These are phyloP conservation scores for Podaxis sp. DNA, from an alignment of 768 basidiomycete genomes.

Conservation along the genomic window DNA sequence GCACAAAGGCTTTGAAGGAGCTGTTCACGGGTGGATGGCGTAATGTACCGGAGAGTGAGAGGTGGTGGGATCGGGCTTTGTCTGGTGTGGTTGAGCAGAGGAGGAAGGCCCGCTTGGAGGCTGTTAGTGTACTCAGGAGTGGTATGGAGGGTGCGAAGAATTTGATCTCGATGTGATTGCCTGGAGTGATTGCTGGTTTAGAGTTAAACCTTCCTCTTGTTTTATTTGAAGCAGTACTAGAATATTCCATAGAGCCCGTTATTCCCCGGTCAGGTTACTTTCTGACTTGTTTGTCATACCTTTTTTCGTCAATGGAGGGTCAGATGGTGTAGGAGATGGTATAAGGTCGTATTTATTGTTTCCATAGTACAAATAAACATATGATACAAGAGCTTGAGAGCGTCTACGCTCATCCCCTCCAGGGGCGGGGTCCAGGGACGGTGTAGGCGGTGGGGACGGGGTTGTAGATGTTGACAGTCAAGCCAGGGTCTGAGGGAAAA, in stretches of 20 bases:
- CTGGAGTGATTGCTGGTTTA: neutral
- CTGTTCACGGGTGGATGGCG: conserved; percentile 64
- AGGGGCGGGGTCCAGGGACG: conserved; percentile 23
- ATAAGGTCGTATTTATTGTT: neutral
- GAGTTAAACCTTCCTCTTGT: neutral
- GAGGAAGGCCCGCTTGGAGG: conserved; percentile 32
- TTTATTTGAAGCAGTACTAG: neutral
- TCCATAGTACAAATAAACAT: neutral
- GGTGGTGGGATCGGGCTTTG: conserved; percentile 72
- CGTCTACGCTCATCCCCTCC: conserved; percentile 16
- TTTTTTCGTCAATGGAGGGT: neutral
- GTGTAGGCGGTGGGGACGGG: conserved; percentile 28
- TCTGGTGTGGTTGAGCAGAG: conserved; percentile 44
- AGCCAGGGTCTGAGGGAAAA: conserved; percentile 23
- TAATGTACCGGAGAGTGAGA: conserved; percentile 51
- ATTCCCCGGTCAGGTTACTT: neutral
- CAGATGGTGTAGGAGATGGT: neutral
- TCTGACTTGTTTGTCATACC: neutral
- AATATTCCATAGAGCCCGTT: neutral
- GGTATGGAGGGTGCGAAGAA: conserved; percentile 36
- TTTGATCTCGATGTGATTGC: conserved; percentile 8
- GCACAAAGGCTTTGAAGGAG: conserved; percentile 37
- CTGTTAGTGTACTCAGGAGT: conserved; percentile 32
- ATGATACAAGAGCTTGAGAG: neutral
- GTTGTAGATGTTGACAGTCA: conserved; percentile 29